phyloP scores from a whole-genome alignment of 352 stramenopile genomes.

The Peronospora belbahrii region DNA sequence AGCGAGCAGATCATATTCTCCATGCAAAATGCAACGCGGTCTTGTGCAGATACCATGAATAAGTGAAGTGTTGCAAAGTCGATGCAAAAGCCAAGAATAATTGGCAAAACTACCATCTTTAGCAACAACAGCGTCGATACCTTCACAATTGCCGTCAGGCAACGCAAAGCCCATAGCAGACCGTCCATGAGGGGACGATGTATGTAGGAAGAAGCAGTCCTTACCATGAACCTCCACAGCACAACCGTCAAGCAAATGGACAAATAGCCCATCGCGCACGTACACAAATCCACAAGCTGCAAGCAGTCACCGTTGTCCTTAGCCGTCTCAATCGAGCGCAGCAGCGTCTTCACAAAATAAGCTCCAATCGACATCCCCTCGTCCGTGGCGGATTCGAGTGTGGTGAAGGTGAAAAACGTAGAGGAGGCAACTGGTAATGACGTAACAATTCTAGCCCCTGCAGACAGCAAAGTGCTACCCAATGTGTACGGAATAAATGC shows the following conservation, averaged over 20 bases:
- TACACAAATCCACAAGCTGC: slow-evolving; percentile 80
- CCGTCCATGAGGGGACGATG: slow-evolving; percentile 75
- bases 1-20: slow-evolving; percentile 86
- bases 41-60: slow-evolving; percentile 75
- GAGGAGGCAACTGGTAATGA: slow-evolving; percentile 37
- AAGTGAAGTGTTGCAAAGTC: slow-evolving; percentile 89
- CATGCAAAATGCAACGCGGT: slow-evolving; percentile 78
- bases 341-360: slow-evolving; percentile 49
- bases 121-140: slow-evolving; percentile 92
- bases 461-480: slow-evolving; percentile 84
- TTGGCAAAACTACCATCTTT: slow-evolving; percentile 97
- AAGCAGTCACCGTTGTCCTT: slow-evolving; percentile 70
- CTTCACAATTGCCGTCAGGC: slow-evolving; percentile 87
- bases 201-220: slow-evolving; percentile 75
- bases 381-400: slow-evolving; percentile 15
- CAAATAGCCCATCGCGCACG: slow-evolving; percentile 68
- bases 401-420: slow-evolving; percentile 15
- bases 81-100: slow-evolving; percentile 90
- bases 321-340: slow-evolving; percentile 45
- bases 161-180: slow-evolving; percentile 71
- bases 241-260: slow-evolving; percentile 82
- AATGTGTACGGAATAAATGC: slow-evolving; percentile 93
- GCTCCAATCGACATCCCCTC: slow-evolving; percentile 16
- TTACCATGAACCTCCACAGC: slow-evolving; percentile 80
- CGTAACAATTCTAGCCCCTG: slow-evolving; percentile 47